These are phyloP conservation scores for Trichosporon sp. DNA, from an alignment of 1,284 basidiomycete species.

Conservation along the genomic window DNA sequence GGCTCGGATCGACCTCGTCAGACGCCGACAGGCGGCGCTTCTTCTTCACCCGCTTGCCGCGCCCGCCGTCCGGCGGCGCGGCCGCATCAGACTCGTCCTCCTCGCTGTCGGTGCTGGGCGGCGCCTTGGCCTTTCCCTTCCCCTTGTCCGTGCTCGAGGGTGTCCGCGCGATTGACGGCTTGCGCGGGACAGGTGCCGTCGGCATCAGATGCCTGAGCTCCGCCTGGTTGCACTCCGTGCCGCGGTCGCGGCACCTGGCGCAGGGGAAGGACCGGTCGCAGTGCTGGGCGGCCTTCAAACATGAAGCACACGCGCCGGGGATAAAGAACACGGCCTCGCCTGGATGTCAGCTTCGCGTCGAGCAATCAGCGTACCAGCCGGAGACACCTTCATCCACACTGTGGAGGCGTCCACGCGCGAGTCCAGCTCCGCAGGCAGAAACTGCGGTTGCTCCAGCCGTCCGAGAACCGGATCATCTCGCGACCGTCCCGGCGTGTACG, in stretches of 20 bases:
- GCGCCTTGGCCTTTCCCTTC: conserved; percentile 20
- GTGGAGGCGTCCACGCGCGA: conserved; percentile 26
- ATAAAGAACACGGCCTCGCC: conserved; percentile 35
- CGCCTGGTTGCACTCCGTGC: neutral
- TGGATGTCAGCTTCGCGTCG: conserved; percentile 10
- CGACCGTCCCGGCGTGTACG: neutral
- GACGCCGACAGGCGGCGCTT: conserved; percentile 30
- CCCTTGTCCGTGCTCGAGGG: conserved; percentile 19
- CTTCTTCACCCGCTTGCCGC: conserved; percentile 31
- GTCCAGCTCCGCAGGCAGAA: conserved; percentile 36
- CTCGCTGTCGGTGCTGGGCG: neutral
- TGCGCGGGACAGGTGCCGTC: neutral
- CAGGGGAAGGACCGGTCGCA: conserved; percentile 40
- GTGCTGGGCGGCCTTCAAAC: conserved; percentile 24
- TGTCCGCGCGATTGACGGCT: neutral
- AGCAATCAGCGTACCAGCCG: neutral
- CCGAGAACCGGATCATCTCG: conserved; percentile 11
- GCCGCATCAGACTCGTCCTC: conserved; percentile 8
- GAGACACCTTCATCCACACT: conserved; percentile 32
- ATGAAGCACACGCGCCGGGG: conserved; percentile 31
- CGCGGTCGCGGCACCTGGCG: conserved; percentile 23
- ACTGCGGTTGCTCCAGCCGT: conserved; percentile 29
- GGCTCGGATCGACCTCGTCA: conserved; percentile 29
- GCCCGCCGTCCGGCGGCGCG: conserved; percentile 12
- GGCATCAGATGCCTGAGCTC: conserved; percentile 4